Evolutionary conservation across 495 filamentous ascomycete species (phyloP), one percentile per base, ranked within the genome.

Genomic region (Talaromyces nanjingensis): DNA sequence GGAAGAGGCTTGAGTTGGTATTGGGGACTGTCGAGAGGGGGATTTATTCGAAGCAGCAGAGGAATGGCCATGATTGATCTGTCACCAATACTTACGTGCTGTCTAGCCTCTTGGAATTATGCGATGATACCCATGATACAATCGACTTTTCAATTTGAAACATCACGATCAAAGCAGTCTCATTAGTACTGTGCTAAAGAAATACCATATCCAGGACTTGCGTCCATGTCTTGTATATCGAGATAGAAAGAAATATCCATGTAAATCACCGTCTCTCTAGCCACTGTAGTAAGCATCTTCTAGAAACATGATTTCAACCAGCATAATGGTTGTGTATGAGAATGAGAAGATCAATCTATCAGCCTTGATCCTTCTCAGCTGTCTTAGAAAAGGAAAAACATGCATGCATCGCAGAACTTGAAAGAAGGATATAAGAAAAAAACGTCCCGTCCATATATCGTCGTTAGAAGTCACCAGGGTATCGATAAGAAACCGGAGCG

Each of bases 1-100:
- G 91, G 62, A 81, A 76, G 31, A 81, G 80, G 71, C 70, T 97
- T 64, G 92, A 96, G 67, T 76, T 73, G 59, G 82, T 92, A 24
- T 66, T 80, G 14, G 74, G 72, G 29, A 73, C 74, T 62, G 73
- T 80, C 37, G 72, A 77, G 37, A 66, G 69, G 42, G 78, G 76
- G 4, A 67, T 77, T 61, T 73, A 77, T 70, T 72, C 72, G 16
- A 73, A 75, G 63, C 45, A 68, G 33, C 34, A 70, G 29, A 33
- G 14, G 22, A 8, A 33, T 8, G 29, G 27, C 9, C 27, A 54
- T 0, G n/a, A 20, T 24, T 39, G 60, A 27, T 29, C 5, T 24
- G 11, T 14, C 9, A 14, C 20, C 6, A 18, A 25, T 47, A 16
- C 42, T 27, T 47, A 29, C 18, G 14, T 42, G 0, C 37, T 24